These are phyloP conservation scores for Magnusiomyces tetraspermus DNA, from an alignment of 1,139 yeast genomes.

Conservation along the genomic window DNA sequence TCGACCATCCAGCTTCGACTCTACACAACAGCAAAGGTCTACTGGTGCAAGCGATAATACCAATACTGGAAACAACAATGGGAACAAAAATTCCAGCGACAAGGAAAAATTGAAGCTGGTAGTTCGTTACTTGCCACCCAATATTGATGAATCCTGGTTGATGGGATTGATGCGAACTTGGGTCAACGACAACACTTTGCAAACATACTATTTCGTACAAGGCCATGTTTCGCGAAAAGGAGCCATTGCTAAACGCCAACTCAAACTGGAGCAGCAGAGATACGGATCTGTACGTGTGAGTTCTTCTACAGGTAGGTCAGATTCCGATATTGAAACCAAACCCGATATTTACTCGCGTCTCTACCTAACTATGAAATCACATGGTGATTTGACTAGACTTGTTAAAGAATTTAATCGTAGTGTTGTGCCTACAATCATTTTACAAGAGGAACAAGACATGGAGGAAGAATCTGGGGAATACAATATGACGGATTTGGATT, in stretches of 20 bases:
- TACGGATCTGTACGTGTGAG: background rate
- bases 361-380: background rate
- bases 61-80: background rate
- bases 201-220: conserved; percentile 4
- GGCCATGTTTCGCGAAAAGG: conserved; percentile 3
- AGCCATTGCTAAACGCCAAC: background rate
- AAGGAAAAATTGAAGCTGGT: conserved; percentile 5
- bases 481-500: background rate
- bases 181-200: background rate
- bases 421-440: background rate
- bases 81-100: background rate
- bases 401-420: background rate
- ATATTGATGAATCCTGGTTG: conserved; percentile 4
- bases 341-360: conserved; percentile 2
- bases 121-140: background rate
- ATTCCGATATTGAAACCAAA: background rate
- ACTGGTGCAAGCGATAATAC: background rate
- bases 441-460: background rate
- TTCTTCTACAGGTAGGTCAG: background rate
- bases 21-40: too few relatives aligned
- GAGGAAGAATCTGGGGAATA: conserved; percentile 1
- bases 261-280: background rate
- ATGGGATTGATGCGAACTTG: background rate
- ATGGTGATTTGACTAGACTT: background rate
- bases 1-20: background rate